A percentile compares a stretch with the other conserved stretches of the same genome.
These are phyloP conservation scores for Claviceps sorghi DNA, from an alignment of 2,329 filamentous ascomycete genomes.

Conservation along the genomic window DNA sequence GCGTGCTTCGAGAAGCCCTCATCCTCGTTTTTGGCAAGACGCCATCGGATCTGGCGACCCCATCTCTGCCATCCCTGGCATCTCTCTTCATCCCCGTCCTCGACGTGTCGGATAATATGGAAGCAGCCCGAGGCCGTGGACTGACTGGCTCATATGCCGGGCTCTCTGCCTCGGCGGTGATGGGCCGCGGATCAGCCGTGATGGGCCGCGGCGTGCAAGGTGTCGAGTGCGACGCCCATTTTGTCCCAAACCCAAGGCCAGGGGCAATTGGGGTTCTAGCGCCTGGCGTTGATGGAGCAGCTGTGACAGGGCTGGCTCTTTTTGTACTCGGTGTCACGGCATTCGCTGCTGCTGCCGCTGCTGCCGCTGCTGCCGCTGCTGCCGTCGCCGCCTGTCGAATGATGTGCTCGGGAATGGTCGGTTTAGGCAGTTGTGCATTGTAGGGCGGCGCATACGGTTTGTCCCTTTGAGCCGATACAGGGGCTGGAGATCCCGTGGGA, in stretches of 20 bases:
- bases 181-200: constrained; percentile 26
- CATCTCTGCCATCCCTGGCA: constrained; percentile 8
- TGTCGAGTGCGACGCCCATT: constrained; percentile 42
- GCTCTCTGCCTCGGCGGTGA: constrained; percentile 27
- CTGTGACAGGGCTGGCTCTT: constrained; percentile 16
- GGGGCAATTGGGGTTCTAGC: constrained; percentile 15
- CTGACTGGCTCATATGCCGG: constrained; percentile 46
- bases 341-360: constrained; percentile 11
- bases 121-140: constrained; percentile 29
- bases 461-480: constrained; percentile 15
- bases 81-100: constrained; percentile 19
- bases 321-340: constrained; percentile 15
- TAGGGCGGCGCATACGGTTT: constrained; percentile 17
- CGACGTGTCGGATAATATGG: constrained; percentile 20
- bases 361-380: constrained; percentile 13
- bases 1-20: constrained; percentile 22
- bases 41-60: constrained; percentile 10
- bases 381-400: constrained; percentile 22
- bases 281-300: constrained; percentile 22
- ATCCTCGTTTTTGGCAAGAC: constrained; percentile 18
- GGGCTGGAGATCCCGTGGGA: constrained; percentile 12
- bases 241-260: constrained; percentile 33
- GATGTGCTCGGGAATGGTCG: constrained; percentile 27
- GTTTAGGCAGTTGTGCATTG: constrained; percentile 18
- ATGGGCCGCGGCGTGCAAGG: constrained; percentile 39